Evolutionary conservation across 768 basidiomycete species (phyloP), one percentile per base, ranked within the genome.

Genomic region (Phylloporus sp.): DNA sequence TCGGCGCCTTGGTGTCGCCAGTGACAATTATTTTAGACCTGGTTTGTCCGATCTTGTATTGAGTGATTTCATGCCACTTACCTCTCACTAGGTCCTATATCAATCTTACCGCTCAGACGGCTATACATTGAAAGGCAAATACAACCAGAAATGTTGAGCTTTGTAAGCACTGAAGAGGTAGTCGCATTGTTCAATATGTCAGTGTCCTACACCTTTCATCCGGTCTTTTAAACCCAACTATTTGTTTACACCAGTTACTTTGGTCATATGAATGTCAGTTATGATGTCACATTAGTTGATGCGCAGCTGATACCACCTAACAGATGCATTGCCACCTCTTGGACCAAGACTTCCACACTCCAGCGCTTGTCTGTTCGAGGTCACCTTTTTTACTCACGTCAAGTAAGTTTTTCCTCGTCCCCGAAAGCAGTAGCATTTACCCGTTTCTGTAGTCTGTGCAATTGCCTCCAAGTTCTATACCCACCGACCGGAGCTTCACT

Each of bases 381-480:
- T 94, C 91, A 32, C 95, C 95, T 0, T 97, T 99, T 72, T 72
- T 99, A 42, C 78, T 98, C 49, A 98, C 97, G 16, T 92, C 94
- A 18, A 89, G 90, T 90, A 61, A 53, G 85, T 80, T 18, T 26
- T 39, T 45, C 39, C 23, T 28, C 3, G 15, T 27, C 31, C 45
- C 32, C 29, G 15, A n/a, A n/a, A 44, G 16, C 7, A 9, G n/a
- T 41, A 36, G 45, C 31, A 49, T 49, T 58, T 40, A 50, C 45
- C 27, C 22, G 13, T 32, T 48, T 45, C 22, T 46, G 20, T 58
- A 97, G 94, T 99, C 55, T 97, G 95, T 66, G 87, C 95, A n/a
- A 88, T 97, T 49, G 85, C 95, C 3, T 86, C 90, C 62, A 89
- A 91, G 65, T 97, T 92, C 70, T 95, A 95, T 69, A 76, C 80